These are phyloP conservation scores for Cutaneotrichosporon sp. DNA, from an alignment of 1,284 basidiomycete species.

Conservation along the genomic window DNA sequence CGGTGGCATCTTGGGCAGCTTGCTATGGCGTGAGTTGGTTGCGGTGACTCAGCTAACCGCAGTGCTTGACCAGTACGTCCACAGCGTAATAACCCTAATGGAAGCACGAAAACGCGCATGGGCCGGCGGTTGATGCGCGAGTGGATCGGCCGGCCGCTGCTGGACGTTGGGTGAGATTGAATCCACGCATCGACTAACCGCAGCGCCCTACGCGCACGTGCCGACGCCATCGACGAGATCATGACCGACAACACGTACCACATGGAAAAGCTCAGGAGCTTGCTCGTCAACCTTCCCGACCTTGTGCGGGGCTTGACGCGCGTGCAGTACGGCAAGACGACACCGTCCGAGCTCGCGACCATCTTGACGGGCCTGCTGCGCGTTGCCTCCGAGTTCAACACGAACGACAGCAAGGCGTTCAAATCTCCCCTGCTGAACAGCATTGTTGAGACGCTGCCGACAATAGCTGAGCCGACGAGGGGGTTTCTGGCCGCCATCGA, in stretches of 20 bases:
- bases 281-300: constrained; percentile 74
- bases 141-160: constrained; percentile 83
- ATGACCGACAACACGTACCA: constrained; percentile 55
- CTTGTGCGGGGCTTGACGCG: constrained; percentile 80
- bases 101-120: constrained; percentile 71
- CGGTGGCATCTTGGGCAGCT: constrained; percentile 64
- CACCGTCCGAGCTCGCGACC: constrained; percentile 73
- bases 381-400: constrained; percentile 63
- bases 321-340: constrained; percentile 85
- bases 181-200: not conserved
- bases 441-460: constrained; percentile 65
- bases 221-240: constrained; percentile 81
- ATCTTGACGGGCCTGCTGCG: constrained; percentile 72
- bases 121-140: constrained; percentile 73
- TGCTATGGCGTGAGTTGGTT: constrained; percentile 59
- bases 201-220: constrained; percentile 67
- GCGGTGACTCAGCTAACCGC: constrained; percentile 9
- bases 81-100: not conserved
- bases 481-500: constrained; percentile 60
- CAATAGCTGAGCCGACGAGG: constrained; percentile 57
- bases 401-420: constrained; percentile 56
- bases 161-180: constrained; percentile 60
- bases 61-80: constrained; percentile 61
- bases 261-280: constrained; percentile 59
- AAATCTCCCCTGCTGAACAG: constrained; percentile 64